phyloP scores from a whole-genome alignment of 2,329 filamentous ascomycete species.

The Trichoderma cornu-damae region DNA sequence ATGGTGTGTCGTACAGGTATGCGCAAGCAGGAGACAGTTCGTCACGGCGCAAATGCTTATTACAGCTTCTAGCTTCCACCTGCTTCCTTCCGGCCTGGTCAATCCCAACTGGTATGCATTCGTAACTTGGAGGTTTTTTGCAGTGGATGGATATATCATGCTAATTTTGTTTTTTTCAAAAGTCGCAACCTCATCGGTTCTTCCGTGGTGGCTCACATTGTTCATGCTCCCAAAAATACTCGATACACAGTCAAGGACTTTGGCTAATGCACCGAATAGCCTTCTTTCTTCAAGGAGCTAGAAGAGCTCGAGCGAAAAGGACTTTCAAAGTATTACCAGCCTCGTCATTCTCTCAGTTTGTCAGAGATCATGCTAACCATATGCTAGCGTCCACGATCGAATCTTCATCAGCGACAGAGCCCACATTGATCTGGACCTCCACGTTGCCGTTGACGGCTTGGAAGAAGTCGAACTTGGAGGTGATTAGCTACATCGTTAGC shows the following conservation, averaged over 20 bases:
- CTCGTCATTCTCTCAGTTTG: slow-evolving; percentile 20
- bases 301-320: slow-evolving; percentile 34
- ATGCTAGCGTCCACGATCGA: slow-evolving; percentile 35
- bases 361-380: slow-evolving; percentile 30
- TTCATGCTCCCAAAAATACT: slow-evolving; percentile 22
- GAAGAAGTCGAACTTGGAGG: slow-evolving; percentile 52
- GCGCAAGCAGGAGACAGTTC: slow-evolving; percentile 20
- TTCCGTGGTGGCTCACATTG: slow-evolving; percentile 22
- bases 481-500: neutral
- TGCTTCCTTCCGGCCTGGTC: slow-evolving; percentile 65
- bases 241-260: slow-evolving; percentile 53
- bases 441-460: slow-evolving; percentile 63
- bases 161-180: neutral
- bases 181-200: slow-evolving; percentile 60
- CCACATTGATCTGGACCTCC: slow-evolving; percentile 61
- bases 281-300: slow-evolving; percentile 41
- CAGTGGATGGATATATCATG: slow-evolving; percentile 32
- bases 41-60: slow-evolving; percentile 8
- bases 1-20: slow-evolving; percentile 36
- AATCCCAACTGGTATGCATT: slow-evolving; percentile 50
- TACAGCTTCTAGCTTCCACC: slow-evolving; percentile 48
- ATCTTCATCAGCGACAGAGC: slow-evolving; percentile 61
- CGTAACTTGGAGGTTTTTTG: neutral
- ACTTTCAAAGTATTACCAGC: slow-evolving; percentile 2
- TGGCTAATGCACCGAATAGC: slow-evolving; percentile 51